Conservation (phyloP, 805 yeast species). For the Suhomyces pyralidae region DNA sequence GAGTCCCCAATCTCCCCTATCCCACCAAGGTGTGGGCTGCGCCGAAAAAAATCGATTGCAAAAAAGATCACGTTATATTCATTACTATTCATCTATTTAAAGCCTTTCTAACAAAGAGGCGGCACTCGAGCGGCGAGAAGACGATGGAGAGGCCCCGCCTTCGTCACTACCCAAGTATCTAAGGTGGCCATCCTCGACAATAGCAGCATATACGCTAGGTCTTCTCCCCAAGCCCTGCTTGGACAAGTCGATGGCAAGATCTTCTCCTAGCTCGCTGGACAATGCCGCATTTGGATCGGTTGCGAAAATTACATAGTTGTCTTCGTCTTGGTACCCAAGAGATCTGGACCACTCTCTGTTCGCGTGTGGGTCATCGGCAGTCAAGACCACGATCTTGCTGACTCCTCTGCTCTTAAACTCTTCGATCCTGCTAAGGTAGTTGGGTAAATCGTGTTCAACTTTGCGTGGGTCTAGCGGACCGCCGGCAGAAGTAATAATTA, state of each 20-base stretch:
- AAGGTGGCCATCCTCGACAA: constrained; percentile 18
- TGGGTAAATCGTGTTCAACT: constrained; percentile 11
- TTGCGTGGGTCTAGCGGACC: constrained; percentile 10
- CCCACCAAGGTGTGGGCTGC: background rate
- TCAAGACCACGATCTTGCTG: constrained; percentile 12
- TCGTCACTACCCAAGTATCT: constrained; percentile 15
- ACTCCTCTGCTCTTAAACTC: constrained; percentile 14
- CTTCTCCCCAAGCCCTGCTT: constrained; percentile 7
- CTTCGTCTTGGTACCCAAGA: constrained; percentile 9
- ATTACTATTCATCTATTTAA: background rate
- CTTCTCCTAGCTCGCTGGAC: constrained; percentile 10
- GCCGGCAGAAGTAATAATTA: constrained; percentile 11
- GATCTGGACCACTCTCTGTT: constrained; percentile 11
- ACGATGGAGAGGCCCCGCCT: constrained; percentile 16
- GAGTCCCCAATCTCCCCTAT: background rate
- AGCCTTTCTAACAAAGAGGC: constrained; percentile 19
- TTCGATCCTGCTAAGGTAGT: constrained; percentile 8
- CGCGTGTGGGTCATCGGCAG: constrained; percentile 11
- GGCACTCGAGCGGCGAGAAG: constrained; percentile 22
- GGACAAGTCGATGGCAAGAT: constrained; percentile 8
- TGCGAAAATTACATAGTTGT: constrained; percentile 14
- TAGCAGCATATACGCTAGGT: constrained; percentile 12
- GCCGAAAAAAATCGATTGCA: background rate
- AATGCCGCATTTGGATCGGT: constrained; percentile 12
- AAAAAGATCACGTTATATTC: background rate